Evolutionary conservation across 1,139 yeast species (phyloP).

Genomic region (Yamadazyma buinensis): DNA sequence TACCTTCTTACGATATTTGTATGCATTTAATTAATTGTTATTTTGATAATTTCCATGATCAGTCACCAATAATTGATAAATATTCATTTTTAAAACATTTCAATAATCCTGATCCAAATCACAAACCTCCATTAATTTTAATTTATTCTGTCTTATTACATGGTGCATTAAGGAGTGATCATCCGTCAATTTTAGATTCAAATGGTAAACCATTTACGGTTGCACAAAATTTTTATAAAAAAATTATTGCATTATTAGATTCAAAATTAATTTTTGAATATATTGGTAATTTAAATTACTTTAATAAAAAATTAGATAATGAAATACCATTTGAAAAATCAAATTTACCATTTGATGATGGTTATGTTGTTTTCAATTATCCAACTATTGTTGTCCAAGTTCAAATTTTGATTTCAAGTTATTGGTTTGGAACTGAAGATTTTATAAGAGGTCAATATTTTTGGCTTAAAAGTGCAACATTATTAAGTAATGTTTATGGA

Average conservation of each 20-base stretch:
- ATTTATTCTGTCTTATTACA: conserved; percentile 63
- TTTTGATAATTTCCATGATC: conserved; percentile 62
- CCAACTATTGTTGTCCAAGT: conserved; percentile 62
- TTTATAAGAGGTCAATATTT: conserved; percentile 65
- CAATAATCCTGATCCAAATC: conserved; percentile 51
- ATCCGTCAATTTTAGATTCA: conserved; percentile 51
- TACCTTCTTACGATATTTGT: conserved; percentile 60
- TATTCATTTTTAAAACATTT: conserved; percentile 52
- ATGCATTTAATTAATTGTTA: conserved; percentile 56
- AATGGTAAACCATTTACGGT: conserved; percentile 53
- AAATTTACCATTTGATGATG: conserved; percentile 6
- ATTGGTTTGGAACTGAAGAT: conserved; percentile 77
- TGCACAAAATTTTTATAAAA: conserved; percentile 58
- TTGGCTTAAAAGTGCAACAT: conserved; percentile 69
- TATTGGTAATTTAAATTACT: not conserved
- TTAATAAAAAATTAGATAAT: not conserved
- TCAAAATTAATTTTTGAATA: conserved; percentile 60
- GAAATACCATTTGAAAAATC: too few relatives aligned
- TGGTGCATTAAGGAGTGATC: conserved; percentile 59
- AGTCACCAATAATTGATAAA: conserved; percentile 63
- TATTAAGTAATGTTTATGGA: conserved; percentile 72
- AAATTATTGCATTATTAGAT: conserved; percentile 72
- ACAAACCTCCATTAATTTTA: conserved; percentile 55
- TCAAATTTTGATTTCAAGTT: conserved; percentile 56
- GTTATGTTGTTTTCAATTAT: conserved; percentile 13